Percentiles rank a stretch among this genome's conserved stretches.
These are phyloP conservation scores for Vaccinium darrowii DNA, from an alignment of 148 eudicot genomes.

Conservation along the genomic window DNA sequence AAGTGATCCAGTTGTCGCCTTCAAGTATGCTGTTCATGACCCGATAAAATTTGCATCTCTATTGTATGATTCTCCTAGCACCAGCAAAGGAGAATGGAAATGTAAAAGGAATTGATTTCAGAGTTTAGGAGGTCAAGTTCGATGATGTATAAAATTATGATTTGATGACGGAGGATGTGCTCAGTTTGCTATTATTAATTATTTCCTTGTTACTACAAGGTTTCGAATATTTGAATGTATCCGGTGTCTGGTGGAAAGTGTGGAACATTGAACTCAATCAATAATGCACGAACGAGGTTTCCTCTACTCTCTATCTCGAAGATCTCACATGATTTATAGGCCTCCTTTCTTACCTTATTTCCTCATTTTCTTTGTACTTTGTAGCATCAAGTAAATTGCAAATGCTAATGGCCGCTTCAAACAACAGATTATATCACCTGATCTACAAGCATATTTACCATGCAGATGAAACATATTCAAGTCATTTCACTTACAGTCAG, in stretches of 20 bases:
- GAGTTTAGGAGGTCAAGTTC: neutral
- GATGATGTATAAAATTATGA: neutral
- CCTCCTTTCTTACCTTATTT: neutral
- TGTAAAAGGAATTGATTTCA: neutral
- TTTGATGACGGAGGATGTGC: neutral
- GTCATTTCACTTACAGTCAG: neutral
- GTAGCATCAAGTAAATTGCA: neutral
- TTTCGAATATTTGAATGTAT: neutral
- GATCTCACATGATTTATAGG: neutral
- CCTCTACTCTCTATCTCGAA: neutral
- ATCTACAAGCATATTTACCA: neutral
- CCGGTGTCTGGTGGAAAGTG: neutral
- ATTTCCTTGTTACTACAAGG: no score
- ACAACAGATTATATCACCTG: neutral
- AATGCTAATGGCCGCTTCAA: neutral
- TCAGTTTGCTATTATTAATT: neutral
- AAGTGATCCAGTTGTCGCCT: constrained; percentile 3
- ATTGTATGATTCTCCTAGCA: neutral
- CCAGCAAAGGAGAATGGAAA: neutral
- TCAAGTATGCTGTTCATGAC: neutral
- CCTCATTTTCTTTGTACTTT: neutral
- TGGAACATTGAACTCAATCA: neutral
- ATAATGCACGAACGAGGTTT: neutral
- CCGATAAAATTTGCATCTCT: neutral
- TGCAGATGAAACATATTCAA: neutral